phyloP scores from a whole-genome alignment of 371 early-diverging fungal genomes.

The Apophysomyces trapeziformis region DNA sequence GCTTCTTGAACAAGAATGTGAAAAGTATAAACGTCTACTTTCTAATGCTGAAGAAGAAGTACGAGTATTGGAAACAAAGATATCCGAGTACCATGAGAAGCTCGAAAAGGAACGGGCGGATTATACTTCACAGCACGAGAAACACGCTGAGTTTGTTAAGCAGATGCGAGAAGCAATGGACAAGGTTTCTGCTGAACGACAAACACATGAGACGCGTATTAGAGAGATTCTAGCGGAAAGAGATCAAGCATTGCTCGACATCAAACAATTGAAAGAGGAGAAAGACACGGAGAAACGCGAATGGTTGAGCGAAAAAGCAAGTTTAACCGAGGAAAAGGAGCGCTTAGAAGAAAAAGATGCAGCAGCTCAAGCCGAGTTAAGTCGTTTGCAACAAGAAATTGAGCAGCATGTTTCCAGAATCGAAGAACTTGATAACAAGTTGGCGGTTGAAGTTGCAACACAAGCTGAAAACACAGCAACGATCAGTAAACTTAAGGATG shows the following conservation, averaged over 20 bases:
- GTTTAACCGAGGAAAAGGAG: slow-evolving; percentile 13
- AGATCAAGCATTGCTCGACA: background rate
- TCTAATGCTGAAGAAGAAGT: slow-evolving; percentile 11
- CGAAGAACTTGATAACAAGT: slow-evolving; percentile 17
- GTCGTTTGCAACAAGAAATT: slow-evolving; percentile 16
- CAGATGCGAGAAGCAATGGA: slow-evolving; percentile 10
- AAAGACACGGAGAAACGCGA: background rate
- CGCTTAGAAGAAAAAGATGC: slow-evolving; percentile 3
- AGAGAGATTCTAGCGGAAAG: slow-evolving; percentile 5
- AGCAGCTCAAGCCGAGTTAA: slow-evolving; percentile 1
- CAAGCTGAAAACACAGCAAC: slow-evolving; percentile 16
- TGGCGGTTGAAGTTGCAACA: slow-evolving; percentile 16
- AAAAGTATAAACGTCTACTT: slow-evolving; percentile 9
- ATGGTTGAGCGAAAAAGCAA: slow-evolving; percentile 9
- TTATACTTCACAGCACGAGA: slow-evolving; percentile 7
- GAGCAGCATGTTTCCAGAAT: slow-evolving; percentile 15
- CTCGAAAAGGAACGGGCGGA: slow-evolving; percentile 9
- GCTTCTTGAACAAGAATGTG: slow-evolving; percentile 5
- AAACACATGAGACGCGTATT: background rate
- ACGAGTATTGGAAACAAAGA: slow-evolving; percentile 8
- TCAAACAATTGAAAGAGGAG: slow-evolving; percentile 7
- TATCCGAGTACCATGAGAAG: slow-evolving; percentile 3
- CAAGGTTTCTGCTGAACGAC: slow-evolving; percentile 1
- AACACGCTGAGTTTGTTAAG: background rate
- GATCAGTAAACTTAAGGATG: slow-evolving; percentile 14